Evolutionary conservation across 2,329 filamentous ascomycete genomes (phyloP).

Genomic region (Coniella lustricola): DNA sequence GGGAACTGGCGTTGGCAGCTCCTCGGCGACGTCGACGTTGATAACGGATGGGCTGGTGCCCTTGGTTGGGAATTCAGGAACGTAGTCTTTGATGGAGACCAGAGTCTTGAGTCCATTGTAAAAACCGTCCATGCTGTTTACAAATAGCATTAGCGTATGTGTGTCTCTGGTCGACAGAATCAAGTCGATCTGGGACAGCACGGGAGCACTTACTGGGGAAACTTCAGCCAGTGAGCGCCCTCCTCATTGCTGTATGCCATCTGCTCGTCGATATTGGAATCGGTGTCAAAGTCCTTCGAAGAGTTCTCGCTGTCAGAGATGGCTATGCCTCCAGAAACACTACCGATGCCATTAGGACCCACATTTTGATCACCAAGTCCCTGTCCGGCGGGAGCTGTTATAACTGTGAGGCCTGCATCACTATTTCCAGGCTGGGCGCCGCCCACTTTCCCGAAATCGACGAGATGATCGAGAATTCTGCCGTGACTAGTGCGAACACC

Average conservation of each 20-base stretch:
- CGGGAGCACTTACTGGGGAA: constrained; percentile 33
- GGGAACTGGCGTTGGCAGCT: constrained; percentile 37
- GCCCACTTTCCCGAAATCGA: constrained; percentile 18
- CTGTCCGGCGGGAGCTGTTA: background rate
- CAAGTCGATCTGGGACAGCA: background rate
- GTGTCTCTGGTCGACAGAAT: no score
- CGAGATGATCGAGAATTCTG: constrained; percentile 17
- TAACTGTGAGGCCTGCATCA: constrained; percentile 3
- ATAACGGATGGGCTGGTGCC: constrained; percentile 23
- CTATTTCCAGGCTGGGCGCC: constrained; percentile 3
- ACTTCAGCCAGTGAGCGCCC: constrained; percentile 31
- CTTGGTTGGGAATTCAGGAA: constrained; percentile 63
- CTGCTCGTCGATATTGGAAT: constrained; percentile 17
- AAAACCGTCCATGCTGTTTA: constrained; percentile 66
- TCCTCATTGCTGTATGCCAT: constrained; percentile 20
- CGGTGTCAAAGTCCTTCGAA: constrained; percentile 16
- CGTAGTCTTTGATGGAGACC: constrained; percentile 54
- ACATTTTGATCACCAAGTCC: background rate
- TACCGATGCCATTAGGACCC: background rate
- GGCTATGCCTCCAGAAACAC: background rate
- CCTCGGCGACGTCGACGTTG: constrained; percentile 25
- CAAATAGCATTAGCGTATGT: constrained; percentile 12
- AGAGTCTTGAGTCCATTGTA: constrained; percentile 70
- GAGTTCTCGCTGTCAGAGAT: background rate
- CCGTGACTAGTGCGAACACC: constrained; percentile 18